Percentiles rank a stretch among this genome's conserved stretches.
phyloP scores from a whole-genome alignment of 163 green algal species.

The Scenedesmus sp. region DNA sequence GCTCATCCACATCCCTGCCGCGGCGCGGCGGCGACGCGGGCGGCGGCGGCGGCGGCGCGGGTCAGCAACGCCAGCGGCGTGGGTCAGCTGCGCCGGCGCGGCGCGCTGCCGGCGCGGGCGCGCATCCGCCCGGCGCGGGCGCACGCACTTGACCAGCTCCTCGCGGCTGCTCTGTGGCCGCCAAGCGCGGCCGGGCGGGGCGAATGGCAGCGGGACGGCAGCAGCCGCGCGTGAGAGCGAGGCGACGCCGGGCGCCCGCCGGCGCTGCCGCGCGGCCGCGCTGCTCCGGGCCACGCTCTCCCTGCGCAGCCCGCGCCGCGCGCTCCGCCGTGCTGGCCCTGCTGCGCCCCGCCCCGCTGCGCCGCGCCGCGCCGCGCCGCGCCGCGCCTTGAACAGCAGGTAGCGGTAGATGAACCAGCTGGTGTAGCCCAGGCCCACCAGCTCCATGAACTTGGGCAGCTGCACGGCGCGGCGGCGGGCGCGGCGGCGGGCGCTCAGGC shows the following conservation, averaged over 20 bases:
- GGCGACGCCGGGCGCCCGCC: no score
- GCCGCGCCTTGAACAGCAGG: conserved; percentile 81
- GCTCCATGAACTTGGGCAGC: conserved; percentile 83
- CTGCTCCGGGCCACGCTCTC: no score
- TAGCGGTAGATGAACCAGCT: conserved; percentile 88
- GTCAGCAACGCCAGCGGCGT: no score
- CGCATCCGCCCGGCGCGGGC: background rate
- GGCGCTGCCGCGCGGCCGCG: no score
- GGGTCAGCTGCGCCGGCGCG: no score
- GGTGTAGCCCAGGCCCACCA: conserved; percentile 89
- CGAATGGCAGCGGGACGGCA: background rate
- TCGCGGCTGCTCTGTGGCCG: conserved; percentile 45
- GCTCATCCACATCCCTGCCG: conserved; percentile 48
- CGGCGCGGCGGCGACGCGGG: background rate
- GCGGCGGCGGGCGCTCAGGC: background rate
- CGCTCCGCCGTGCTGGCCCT: no score
- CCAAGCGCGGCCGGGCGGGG: background rate
- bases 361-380: background rate
- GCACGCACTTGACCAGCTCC: conserved; percentile 47
- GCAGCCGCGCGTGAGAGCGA: no score
- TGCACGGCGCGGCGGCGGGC: background rate
- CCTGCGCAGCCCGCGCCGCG: no score
- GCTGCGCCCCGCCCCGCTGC: no score
- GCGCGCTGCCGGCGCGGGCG: no score
- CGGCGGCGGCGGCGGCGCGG: no score